Base-by-base conservation (phyloP, 2,329 filamentous ascomycete genomes). In the Xylaria sp. region DNA sequence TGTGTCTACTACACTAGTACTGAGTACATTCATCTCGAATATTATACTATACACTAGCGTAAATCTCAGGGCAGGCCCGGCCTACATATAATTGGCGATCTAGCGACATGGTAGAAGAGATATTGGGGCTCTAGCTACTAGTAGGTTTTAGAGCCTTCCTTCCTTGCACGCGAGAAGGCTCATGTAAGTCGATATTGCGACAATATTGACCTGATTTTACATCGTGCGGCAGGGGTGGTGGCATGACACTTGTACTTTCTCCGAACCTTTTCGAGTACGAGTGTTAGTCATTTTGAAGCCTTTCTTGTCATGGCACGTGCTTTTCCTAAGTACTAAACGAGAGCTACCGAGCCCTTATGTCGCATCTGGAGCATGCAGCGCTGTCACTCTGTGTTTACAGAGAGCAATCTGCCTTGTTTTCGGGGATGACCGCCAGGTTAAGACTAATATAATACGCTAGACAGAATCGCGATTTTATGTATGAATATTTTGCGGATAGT, bases 91-190 rank as follows among this genome's bases (percentile, higher is more conserved):
- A 10, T 5, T 5, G 21, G 5, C 44, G 9, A 25, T 53, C n/a
- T 40, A 68, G 37, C 23, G 61, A 53, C 21, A 61, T 51, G 62
- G 40, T 54, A 60, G n/a, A 32, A 21, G 21, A 53, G 32, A 35
- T n/a, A 10, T 25, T 23, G 18, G 23, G 23, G 23, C 10, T 35
- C 10, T 9, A 23, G 29, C 16, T 10, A 21, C 23, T 37, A 65
- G 18, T 44, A 65, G 12, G 44, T 53, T 50, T 42, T 18, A 23
- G 35, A 32, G 6, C 37, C 10, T 51, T 18, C n/a, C 9, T 47
- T 48, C 18, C 23, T 57, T 21, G 35, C 29, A 32, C 53, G 27
- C 29, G 9, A 57, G 54, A 29, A 21, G 27, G 60, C 51, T 57
- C 51, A 25, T 35, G 47, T 18, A 54, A 35, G 29, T 32, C 8